Evolutionary conservation across 371 early-diverging fungal species (phyloP).

Genomic region (Mortierella sp.): DNA sequence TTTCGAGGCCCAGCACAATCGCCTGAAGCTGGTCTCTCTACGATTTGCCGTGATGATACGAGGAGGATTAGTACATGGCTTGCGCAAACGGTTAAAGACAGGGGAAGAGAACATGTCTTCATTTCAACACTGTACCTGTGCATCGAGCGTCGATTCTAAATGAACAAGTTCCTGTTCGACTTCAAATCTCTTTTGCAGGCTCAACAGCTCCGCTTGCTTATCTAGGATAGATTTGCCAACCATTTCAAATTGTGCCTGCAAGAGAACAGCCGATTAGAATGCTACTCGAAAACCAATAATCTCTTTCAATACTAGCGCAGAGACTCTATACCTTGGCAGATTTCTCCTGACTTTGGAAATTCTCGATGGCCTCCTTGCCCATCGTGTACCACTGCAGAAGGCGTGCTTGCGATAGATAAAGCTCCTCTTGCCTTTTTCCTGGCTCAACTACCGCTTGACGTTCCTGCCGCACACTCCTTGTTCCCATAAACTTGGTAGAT

Average conservation of each 20-base stretch:
- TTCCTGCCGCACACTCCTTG: constrained; percentile 16
- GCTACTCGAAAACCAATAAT: not conserved
- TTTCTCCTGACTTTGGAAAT: constrained; percentile 24
- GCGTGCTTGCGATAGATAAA: constrained; percentile 40
- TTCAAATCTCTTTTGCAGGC: constrained; percentile 21
- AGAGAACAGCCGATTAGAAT: not conserved
- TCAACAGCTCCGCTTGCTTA: constrained; percentile 13
- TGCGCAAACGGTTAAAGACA: too few species aligned
- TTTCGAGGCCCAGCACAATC: constrained; percentile 11
- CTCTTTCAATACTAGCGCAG: not conserved
- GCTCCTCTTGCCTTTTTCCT: constrained; percentile 32
- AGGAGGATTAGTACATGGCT: too few species aligned
- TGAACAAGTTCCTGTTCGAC: constrained; percentile 32
- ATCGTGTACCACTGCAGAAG: constrained; percentile 41
- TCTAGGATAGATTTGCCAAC: constrained; percentile 7
- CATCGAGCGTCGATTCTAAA: constrained; percentile 25
- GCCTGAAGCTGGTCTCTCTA: constrained; percentile 36
- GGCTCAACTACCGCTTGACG: not conserved
- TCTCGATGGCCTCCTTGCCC: constrained; percentile 5
- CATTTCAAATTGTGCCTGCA: constrained; percentile 16
- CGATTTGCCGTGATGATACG: too few species aligned
- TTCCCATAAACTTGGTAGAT: not conserved
- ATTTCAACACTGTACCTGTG: constrained; percentile 14
- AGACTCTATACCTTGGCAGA: constrained; percentile 21
- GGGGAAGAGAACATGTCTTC: too few species aligned